phyloP scores from a whole-genome alignment of 768 basidiomycete species.

The Hygrocybe coccinea region DNA sequence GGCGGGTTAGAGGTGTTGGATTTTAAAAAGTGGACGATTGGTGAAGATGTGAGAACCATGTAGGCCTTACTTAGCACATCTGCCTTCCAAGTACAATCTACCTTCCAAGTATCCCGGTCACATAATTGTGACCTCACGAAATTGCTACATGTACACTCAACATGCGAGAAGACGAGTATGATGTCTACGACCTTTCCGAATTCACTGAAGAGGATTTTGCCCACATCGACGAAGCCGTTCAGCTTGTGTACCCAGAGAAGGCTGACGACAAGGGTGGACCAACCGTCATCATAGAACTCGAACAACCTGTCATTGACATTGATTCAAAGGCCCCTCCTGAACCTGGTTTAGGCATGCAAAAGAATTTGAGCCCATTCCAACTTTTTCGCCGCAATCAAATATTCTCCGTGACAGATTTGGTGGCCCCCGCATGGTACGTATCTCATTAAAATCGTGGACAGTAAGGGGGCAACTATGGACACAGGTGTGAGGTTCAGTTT shows the following conservation, averaged over 20 bases:
- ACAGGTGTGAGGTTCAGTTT: slow-evolving; percentile 76
- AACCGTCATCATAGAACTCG: slow-evolving; percentile 34
- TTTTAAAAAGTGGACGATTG: slow-evolving; percentile 64
- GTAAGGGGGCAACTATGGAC: background rate
- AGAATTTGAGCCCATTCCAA: slow-evolving; percentile 33
- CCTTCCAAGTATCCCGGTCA: no score
- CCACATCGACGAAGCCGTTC: slow-evolving; percentile 40
- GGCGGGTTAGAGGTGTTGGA: slow-evolving; percentile 45
- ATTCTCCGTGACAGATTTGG: slow-evolving; percentile 61
- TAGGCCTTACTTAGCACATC: no score
- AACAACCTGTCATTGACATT: slow-evolving; percentile 8
- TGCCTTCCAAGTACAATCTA: no score
- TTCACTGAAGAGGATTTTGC: slow-evolving; percentile 57
- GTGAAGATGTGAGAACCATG: slow-evolving; percentile 38
- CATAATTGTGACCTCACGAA: no score
- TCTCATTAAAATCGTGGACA: background rate
- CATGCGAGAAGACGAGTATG: slow-evolving; percentile 25
- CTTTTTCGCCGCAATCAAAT: slow-evolving; percentile 42
- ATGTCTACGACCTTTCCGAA: slow-evolving; percentile 44
- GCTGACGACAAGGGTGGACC: slow-evolving; percentile 25
- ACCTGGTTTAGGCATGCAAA: background rate
- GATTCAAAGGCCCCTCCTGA: background rate
- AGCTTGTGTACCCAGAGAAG: background rate
- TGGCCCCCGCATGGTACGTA: slow-evolving; percentile 55
- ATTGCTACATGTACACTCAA: background rate